Evolutionary conservation across 1,139 yeast genomes (phyloP).

Genomic region (Kazachstania sp.): DNA sequence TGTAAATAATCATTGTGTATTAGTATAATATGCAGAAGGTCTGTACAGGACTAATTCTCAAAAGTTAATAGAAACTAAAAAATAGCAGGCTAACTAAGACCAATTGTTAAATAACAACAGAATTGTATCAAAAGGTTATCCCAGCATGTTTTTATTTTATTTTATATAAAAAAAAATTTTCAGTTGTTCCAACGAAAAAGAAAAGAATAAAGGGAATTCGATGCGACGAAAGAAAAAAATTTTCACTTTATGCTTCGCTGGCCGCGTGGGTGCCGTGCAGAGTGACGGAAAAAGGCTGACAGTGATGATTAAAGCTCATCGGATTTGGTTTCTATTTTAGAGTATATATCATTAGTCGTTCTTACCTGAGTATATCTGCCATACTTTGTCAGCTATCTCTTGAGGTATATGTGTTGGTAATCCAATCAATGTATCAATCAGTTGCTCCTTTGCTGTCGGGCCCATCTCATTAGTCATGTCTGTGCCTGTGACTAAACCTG

Average conservation of each 20-base stretch:
- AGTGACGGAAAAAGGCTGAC: too few relatives aligned
- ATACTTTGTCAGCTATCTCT: conserved; percentile 8
- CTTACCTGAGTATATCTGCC: conserved; percentile 5
- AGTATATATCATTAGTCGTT: neutral
- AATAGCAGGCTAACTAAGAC: too few relatives aligned
- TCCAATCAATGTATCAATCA: conserved; percentile 9
- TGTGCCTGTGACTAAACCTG: conserved; percentile 67
- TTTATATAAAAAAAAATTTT: neutral
- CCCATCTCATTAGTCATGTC: conserved; percentile 46
- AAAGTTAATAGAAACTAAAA: neutral
- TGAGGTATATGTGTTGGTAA: conserved; percentile 5
- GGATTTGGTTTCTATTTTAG: too few relatives aligned
- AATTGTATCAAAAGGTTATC: neutral
- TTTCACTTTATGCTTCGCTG: neutral
- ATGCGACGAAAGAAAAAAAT: too few relatives aligned
- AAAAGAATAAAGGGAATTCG: too few relatives aligned
- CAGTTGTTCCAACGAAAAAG: neutral
- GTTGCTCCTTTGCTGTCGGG: conserved; percentile 7
- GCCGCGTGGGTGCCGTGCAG: neutral
- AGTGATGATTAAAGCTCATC: too few relatives aligned
- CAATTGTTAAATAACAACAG: neutral
- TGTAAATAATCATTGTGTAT: conserved; percentile 32
- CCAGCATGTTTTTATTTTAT: neutral
- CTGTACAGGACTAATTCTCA: neutral
- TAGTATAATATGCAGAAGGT: conserved; percentile 3